Evolutionary conservation across 2,329 filamentous ascomycete species (phyloP).

Genomic region (Penicillium occitanis): DNA sequence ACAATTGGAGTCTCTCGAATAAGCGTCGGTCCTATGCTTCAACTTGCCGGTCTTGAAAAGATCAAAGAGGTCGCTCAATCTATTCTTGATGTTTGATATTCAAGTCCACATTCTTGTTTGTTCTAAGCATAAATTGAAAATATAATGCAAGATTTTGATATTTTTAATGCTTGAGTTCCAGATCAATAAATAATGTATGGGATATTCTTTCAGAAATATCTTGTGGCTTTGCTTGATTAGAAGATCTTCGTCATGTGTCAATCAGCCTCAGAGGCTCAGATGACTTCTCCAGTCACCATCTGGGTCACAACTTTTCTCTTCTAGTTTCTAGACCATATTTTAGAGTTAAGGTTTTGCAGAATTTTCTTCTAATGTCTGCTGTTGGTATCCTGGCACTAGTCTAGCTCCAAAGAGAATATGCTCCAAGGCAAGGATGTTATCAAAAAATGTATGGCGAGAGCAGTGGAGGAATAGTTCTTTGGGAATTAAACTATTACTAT

Average conservation of each 20-base stretch:
- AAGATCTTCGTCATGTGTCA: too few relatives aligned
- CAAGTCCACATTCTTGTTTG: background rate
- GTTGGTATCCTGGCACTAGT: background rate
- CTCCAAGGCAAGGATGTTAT: background rate
- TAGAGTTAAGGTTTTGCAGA: background rate
- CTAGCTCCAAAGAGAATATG: background rate
- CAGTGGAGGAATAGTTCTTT: background rate
- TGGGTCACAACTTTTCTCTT: background rate
- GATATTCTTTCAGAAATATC: too few relatives aligned
- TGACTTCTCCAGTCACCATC: too few relatives aligned
- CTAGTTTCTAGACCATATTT: background rate
- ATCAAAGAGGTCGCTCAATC: background rate
- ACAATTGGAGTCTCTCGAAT: constrained; percentile 56
- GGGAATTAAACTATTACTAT: background rate
- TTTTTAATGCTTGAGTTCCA: background rate
- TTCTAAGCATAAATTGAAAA: background rate
- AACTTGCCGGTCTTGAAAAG: constrained; percentile 40
- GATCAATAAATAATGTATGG: background rate
- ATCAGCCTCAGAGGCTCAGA: too few relatives aligned
- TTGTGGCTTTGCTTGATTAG: too few relatives aligned
- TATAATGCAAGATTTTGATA: background rate
- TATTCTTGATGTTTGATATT: background rate
- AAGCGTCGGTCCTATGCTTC: constrained; percentile 55
- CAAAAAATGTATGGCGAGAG: background rate
- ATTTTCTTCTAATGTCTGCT: background rate